Evolutionary conservation across 805 yeast genomes (phyloP).

Genomic region (Starmerella etchellsii): DNA sequence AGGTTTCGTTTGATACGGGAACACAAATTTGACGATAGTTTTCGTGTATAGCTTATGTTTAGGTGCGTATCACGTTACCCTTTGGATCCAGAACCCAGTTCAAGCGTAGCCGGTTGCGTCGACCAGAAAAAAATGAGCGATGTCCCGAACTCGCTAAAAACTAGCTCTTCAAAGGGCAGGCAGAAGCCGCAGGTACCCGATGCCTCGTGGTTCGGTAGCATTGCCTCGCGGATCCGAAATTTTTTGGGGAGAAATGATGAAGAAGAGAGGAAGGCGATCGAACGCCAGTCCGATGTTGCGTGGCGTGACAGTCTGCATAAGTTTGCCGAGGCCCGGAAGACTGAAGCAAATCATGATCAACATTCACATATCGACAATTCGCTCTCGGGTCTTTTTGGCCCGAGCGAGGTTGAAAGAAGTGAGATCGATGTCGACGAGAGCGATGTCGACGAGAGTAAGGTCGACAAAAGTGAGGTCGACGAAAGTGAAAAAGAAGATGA

Average conservation of each 20-base stretch:
- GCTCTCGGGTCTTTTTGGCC: not conserved
- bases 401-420: not conserved
- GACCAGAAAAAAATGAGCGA: not conserved
- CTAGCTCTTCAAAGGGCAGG: too few species aligned
- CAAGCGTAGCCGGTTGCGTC: too few species aligned
- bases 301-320: not conserved
- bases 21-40: too few species aligned
- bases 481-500: conserved; percentile 3
- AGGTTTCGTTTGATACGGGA: too few species aligned
- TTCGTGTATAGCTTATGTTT: too few species aligned
- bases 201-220: conserved; percentile 11
- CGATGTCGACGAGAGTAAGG: not conserved
- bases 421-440: conserved; percentile 1
- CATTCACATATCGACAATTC: not conserved
- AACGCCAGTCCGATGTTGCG: conserved; percentile 9
- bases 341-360: too few species aligned
- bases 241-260: conserved; percentile 3
- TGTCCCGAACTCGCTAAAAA: conserved; percentile 1
- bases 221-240: conserved; percentile 6
- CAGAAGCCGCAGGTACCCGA: conserved; percentile 1
- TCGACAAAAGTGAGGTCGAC: not conserved
- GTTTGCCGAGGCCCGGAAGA: too few species aligned
- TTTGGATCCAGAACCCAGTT: too few species aligned
- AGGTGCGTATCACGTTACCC: too few species aligned
- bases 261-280: conserved; percentile 4